Percentiles rank a stretch among this genome's conserved stretches.
These are phyloP conservation scores for Oemleria cerasiformis DNA, from an alignment of 306 rosid genomes.

Conservation along the genomic window DNA sequence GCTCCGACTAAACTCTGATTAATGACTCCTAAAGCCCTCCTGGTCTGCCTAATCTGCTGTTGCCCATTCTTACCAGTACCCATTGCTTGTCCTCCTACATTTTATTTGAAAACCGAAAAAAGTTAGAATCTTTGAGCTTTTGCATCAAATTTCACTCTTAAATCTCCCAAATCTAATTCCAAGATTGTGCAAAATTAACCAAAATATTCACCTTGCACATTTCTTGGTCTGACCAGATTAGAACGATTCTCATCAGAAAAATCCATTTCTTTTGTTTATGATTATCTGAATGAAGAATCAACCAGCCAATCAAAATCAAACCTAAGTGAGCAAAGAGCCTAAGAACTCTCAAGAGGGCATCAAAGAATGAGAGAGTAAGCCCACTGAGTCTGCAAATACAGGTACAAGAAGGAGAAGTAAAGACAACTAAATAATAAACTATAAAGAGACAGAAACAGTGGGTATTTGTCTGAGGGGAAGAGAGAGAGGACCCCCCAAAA, in stretches of 20 bases:
- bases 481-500: conserved; percentile 9
- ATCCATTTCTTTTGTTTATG: conserved; percentile 33
- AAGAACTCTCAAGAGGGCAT: conserved; percentile 1
- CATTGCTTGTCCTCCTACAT: conserved; percentile 47
- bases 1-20: conserved; percentile 56
- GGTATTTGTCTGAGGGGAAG: conserved; percentile 38
- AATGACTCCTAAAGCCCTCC: conserved; percentile 69
- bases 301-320: conserved; percentile 18
- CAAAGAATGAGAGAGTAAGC: background rate
- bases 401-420: conserved; percentile 5
- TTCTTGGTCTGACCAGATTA: conserved; percentile 52
- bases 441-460: conserved; percentile 21
- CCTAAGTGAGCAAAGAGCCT: background rate
- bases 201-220: conserved; percentile 43
- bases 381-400: conserved; percentile 2
- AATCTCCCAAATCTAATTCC: conserved; percentile 6
- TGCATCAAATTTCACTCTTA: conserved; percentile 12
- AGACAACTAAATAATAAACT: background rate
- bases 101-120: conserved; percentile 6
- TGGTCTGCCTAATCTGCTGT: conserved; percentile 50
- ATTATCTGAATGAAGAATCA: conserved; percentile 20
- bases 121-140: conserved; percentile 14
- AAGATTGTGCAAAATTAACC: background rate
- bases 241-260: conserved; percentile 52
- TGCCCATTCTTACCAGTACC: conserved; percentile 50